Evolutionary conservation across 2,329 filamentous ascomycete species (phyloP).

Genomic region (Escovopsis sp.): DNA sequence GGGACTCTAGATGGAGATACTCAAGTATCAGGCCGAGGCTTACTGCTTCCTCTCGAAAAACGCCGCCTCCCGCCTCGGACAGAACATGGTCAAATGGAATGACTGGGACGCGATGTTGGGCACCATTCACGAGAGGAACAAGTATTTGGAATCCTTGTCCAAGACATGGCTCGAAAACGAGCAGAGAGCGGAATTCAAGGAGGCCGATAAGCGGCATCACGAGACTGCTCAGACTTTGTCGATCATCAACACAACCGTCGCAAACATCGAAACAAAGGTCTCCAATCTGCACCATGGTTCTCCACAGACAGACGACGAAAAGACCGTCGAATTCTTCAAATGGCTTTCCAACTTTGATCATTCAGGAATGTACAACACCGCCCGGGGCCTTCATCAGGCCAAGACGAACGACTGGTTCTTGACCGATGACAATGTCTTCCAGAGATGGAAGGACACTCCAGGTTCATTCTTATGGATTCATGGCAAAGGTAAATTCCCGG

Average conservation of each 20-base stretch:
- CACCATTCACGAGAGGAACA: background rate
- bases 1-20: background rate
- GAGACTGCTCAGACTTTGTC: background rate
- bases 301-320: too few species aligned
- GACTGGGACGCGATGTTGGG: background rate
- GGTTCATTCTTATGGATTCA: conserved; percentile 1
- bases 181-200: background rate
- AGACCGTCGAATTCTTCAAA: background rate
- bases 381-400: background rate
- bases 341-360: conserved; percentile 1
- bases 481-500: background rate
- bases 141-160: background rate
- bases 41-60: background rate
- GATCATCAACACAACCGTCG: too few species aligned
- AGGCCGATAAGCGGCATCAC: background rate
- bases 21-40: background rate
- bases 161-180: background rate
- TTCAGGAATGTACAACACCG: conserved; percentile 1
- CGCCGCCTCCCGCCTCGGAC: background rate
- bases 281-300: too few species aligned
- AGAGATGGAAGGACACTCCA: background rate
- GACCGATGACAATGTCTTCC: background rate
- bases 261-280: too few species aligned
- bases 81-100: background rate
- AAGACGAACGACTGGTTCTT: background rate